Percentiles rank a stretch among this genome's conserved stretches.
These are phyloP conservation scores for Leishmania major DNA, from an alignment of 208 protist species.

Conservation along the genomic window DNA sequence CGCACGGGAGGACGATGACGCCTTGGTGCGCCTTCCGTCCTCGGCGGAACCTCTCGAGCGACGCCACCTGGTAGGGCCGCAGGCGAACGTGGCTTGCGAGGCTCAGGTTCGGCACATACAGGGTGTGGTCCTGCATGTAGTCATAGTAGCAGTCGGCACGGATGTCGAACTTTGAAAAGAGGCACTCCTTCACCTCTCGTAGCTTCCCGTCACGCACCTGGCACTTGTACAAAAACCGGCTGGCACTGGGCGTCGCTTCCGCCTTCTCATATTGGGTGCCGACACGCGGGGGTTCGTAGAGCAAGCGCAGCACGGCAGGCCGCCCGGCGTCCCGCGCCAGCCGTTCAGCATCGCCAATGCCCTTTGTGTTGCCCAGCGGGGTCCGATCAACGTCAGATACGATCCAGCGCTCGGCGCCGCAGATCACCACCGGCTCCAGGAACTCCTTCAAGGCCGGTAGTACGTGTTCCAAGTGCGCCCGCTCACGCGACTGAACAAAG, in stretches of 20 bases:
- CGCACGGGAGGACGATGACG: constrained; percentile 99
- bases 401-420: constrained; percentile 73
- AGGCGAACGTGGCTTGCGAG: constrained; percentile 72
- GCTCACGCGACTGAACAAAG: constrained; percentile 82
- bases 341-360: background rate
- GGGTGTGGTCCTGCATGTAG: constrained; percentile 70
- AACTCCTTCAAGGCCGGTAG: constrained; percentile 60
- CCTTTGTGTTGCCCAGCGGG: constrained; percentile 4
- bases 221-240: constrained; percentile 81
- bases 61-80: constrained; percentile 86
- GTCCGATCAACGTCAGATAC: constrained; percentile 84
- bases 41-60: constrained; percentile 82
- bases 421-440: constrained; percentile 68
- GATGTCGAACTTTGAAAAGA: constrained; percentile 74
- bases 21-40: constrained; percentile 92
- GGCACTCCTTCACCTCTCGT: constrained; percentile 71
- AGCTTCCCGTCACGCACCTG: constrained; percentile 70
- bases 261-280: background rate
- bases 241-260: constrained; percentile 5
- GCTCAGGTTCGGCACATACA: constrained; percentile 57
- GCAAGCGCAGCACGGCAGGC: constrained; percentile 41
- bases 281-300: constrained; percentile 26
- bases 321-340: constrained; percentile 27
- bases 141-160: constrained; percentile 90
- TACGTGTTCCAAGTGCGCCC: constrained; percentile 68